Evolutionary conservation across 1,284 basidiomycete species (phyloP).

Genomic region (Neotropicomus parvogracilis): DNA sequence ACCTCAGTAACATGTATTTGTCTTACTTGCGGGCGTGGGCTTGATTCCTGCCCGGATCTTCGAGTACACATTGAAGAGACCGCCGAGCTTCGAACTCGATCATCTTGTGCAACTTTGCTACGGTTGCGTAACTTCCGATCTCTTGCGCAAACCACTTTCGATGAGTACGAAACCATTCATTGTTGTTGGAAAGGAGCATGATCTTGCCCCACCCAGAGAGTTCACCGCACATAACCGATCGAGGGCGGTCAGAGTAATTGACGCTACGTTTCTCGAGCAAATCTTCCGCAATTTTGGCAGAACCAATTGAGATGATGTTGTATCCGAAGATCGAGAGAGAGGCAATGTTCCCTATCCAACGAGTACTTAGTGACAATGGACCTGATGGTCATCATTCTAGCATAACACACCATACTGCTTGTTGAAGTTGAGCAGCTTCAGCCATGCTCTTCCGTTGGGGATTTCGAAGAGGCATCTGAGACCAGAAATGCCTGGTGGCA

Average conservation of each 20-base stretch:
- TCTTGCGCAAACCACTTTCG: slow-evolving; percentile 55
- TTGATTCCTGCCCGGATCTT: no score
- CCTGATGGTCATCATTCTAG: background rate
- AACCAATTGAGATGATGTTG: slow-evolving; percentile 58
- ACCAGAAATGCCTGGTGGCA: slow-evolving; percentile 20
- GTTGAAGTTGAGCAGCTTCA: slow-evolving; percentile 14
- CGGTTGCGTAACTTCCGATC: slow-evolving; percentile 51
- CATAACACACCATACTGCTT: slow-evolving; percentile 11
- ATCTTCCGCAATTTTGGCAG: slow-evolving; percentile 48
- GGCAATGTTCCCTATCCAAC: slow-evolving; percentile 18
- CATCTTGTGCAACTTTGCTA: slow-evolving; percentile 47
- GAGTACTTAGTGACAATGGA: background rate
- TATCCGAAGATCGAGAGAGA: slow-evolving; percentile 57
- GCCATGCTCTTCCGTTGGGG: slow-evolving; percentile 10
- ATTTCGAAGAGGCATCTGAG: slow-evolving; percentile 12
- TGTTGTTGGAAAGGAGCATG: slow-evolving; percentile 58
- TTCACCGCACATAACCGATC: slow-evolving; percentile 55
- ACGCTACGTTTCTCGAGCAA: slow-evolving; percentile 66
- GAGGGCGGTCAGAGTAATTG: slow-evolving; percentile 69
- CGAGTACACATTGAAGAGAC: slow-evolving; percentile 53
- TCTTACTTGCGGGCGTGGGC: slow-evolving; percentile 53
- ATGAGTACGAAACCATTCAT: slow-evolving; percentile 58
- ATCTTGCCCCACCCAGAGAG: slow-evolving; percentile 66
- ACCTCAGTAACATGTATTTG: no score
- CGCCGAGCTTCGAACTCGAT: slow-evolving; percentile 53